A percentile compares a stretch with the other conserved stretches of the same genome.
Evolutionary conservation across 441 rosid species (phyloP).

Genomic region (Erodium chrysanthum): DNA sequence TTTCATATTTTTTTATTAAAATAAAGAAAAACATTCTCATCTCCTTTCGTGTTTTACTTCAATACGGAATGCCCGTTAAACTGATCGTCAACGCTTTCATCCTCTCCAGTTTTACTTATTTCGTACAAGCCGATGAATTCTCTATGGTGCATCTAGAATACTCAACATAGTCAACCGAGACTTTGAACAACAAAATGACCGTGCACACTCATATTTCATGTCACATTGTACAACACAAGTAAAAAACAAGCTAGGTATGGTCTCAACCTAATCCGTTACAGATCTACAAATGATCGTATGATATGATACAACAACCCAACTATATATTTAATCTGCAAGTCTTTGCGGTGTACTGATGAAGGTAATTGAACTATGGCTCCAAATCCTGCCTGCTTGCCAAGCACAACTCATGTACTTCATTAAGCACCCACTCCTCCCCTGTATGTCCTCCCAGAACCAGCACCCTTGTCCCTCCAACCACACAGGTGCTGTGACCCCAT

Average conservation of each 20-base stretch:
- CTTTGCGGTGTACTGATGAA: no score
- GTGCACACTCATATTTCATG: neutral
- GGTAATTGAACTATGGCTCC: neutral
- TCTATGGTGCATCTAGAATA: no score
- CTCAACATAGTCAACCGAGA: neutral
- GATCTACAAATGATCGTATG: neutral
- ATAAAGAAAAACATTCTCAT: no score
- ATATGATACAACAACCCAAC: no score
- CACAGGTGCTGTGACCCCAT: constrained; percentile 96
- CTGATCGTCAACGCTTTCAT: no score
- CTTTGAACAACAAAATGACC: neutral
- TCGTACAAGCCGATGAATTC: no score
- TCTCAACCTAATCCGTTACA: neutral
- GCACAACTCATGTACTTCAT: constrained; percentile 76
- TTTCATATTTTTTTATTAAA: no score
- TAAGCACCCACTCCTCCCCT: constrained; percentile 94
- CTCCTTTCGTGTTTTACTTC: no score
- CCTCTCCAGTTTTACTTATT: no score
- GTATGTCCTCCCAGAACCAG: constrained; percentile 91
- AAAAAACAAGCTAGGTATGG: neutral
- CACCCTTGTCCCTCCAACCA: constrained; percentile 85
- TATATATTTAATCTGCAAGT: neutral
- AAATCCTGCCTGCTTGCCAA: constrained; percentile 31
- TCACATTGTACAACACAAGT: neutral
- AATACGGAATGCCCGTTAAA: no score